Evolutionary conservation across 1,284 basidiomycete species (phyloP).

Genomic region (Termitomyces sp.): DNA sequence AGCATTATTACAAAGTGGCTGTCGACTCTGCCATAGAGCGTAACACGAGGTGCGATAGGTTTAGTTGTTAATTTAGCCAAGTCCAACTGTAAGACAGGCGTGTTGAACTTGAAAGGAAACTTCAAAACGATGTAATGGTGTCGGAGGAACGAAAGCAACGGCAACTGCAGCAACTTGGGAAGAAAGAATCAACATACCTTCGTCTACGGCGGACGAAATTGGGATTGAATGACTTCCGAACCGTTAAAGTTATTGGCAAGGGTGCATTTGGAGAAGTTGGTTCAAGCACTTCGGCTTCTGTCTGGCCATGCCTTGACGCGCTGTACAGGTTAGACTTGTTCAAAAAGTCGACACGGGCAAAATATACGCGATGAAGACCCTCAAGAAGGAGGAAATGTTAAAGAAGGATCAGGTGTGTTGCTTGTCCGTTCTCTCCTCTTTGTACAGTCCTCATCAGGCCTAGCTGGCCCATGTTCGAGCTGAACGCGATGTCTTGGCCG

Average conservation of each 20-base stretch:
- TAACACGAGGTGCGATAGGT: slow-evolving; percentile 61
- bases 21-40: slow-evolving; percentile 89
- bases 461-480: slow-evolving; percentile 90
- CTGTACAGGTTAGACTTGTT: slow-evolving; percentile 78
- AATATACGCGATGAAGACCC: slow-evolving; percentile 99
- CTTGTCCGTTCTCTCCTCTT: not conserved
- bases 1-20: slow-evolving; percentile 88
- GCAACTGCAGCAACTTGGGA: slow-evolving; percentile 76
- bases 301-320: not conserved
- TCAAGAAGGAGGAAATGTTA: slow-evolving; percentile 98
- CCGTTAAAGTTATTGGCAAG: slow-evolving; percentile 93
- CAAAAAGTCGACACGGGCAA: slow-evolving; percentile 97
- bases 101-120: slow-evolving; percentile 77
- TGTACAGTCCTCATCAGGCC: slow-evolving; percentile 42
- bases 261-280: slow-evolving; percentile 88
- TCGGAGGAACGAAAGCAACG: slow-evolving; percentile 77
- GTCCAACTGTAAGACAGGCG: slow-evolving; percentile 47
- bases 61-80: not conserved
- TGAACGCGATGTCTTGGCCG: slow-evolving; percentile 89
- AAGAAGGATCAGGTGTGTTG: slow-evolving; percentile 88
- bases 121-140: slow-evolving; percentile 58
- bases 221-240: slow-evolving; percentile 85
- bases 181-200: slow-evolving; percentile 82
- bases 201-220: slow-evolving; percentile 71
- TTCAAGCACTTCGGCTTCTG: slow-evolving; percentile 1